These are phyloP conservation scores for Saitozyma sp. DNA, from an alignment of 768 basidiomycete genomes.

Conservation along the genomic window DNA sequence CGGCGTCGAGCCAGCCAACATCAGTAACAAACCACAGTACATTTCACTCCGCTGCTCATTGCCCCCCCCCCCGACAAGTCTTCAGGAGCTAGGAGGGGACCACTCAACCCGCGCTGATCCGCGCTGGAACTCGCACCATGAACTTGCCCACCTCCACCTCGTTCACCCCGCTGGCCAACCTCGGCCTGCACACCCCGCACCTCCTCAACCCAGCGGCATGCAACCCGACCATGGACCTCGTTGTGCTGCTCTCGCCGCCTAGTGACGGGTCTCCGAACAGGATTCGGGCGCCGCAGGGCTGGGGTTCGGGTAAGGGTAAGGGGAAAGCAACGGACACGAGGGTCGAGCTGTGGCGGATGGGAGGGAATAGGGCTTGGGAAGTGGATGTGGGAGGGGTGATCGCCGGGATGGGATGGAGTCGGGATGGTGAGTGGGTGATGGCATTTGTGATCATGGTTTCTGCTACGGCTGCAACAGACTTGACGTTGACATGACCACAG, in stretches of 20 bases:
- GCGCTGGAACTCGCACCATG: too few species aligned
- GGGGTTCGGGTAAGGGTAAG: slow-evolving; percentile 8
- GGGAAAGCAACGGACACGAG: slow-evolving; percentile 5
- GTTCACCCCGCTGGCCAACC: slow-evolving; percentile 32
- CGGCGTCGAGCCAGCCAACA: too few species aligned
- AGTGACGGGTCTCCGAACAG: too few species aligned
- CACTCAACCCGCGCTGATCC: too few species aligned
- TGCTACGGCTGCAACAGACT: neutral
- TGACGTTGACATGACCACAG: slow-evolving; percentile 1
- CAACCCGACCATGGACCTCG: slow-evolving; percentile 44
- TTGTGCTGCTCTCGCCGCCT: slow-evolving; percentile 21
- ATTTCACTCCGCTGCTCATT: too few species aligned
- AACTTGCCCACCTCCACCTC: slow-evolving; percentile 7
- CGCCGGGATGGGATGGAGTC: slow-evolving; percentile 34
- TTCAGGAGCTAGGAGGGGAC: too few species aligned
- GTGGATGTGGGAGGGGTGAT: slow-evolving; percentile 21
- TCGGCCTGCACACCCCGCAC: slow-evolving; percentile 14
- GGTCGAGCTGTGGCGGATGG: slow-evolving; percentile 19
- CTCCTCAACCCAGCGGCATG: slow-evolving; percentile 35
- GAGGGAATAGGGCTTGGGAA: slow-evolving; percentile 42
- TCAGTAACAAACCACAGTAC: too few species aligned
- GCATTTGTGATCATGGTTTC: neutral
- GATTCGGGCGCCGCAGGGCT: too few species aligned
- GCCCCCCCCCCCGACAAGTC: too few species aligned
- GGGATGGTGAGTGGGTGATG: slow-evolving; percentile 27